These are phyloP conservation scores for Pelargonium citronellum DNA, from an alignment of 441 rosid genomes.

Conservation along the genomic window DNA sequence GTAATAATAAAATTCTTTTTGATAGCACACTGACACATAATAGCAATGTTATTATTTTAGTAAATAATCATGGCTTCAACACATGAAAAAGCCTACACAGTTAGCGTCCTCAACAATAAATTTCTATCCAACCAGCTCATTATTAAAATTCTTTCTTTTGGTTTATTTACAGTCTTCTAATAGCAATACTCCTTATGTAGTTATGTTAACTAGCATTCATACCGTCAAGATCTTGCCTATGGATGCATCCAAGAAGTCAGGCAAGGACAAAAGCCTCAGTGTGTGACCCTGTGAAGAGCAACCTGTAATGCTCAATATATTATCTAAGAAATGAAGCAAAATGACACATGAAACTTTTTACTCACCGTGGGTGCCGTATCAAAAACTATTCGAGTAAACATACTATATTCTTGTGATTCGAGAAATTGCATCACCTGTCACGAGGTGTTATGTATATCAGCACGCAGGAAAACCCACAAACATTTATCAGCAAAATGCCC, in stretches of 20 bases:
- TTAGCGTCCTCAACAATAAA: not conserved
- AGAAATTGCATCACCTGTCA: slow-evolving; percentile 90
- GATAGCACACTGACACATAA: not conserved
- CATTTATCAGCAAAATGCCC: not conserved
- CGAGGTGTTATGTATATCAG: slow-evolving; percentile 21
- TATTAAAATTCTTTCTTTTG: not conserved
- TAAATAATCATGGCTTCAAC: slow-evolving; percentile 19
- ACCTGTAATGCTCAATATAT: slow-evolving; percentile 16
- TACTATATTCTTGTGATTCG: slow-evolving; percentile 75
- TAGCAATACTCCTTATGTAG: not conserved
- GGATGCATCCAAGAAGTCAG: slow-evolving; percentile 90
- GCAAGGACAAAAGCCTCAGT: slow-evolving; percentile 76
- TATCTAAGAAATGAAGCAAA: slow-evolving; percentile 14
- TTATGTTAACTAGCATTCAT: not conserved
- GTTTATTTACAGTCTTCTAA: not conserved
- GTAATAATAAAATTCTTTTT: not conserved
- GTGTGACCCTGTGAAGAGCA: slow-evolving; percentile 73
- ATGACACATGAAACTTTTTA: slow-evolving; percentile 3
- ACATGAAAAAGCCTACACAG: not conserved
- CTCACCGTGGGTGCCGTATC: slow-evolving; percentile 98
- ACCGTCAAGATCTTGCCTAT: slow-evolving; percentile 94
- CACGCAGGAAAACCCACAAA: slow-evolving; percentile 11
- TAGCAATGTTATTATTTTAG: slow-evolving; percentile 1
- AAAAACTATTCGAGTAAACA: slow-evolving; percentile 87
- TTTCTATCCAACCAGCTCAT: not conserved